phyloP scores from a whole-genome alignment of 2,329 filamentous ascomycete genomes.

The Calonectria montana region DNA sequence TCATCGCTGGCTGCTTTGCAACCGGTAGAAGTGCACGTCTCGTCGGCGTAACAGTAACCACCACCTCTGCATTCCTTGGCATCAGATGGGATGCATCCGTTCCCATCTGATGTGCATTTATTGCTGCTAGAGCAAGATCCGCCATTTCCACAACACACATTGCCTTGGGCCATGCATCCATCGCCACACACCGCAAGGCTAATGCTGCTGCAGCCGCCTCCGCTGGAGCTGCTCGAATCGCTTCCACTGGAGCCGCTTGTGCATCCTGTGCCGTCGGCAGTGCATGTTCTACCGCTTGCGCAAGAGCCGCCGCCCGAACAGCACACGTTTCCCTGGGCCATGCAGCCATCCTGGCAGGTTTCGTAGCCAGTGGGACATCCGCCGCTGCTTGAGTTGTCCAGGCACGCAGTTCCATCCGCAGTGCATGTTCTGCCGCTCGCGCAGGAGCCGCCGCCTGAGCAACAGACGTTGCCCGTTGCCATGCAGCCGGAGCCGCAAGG shows the following conservation, averaged over 20 bases:
- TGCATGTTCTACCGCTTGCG: constrained; percentile 3
- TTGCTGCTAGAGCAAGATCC: neutral
- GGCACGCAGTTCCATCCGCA: neutral
- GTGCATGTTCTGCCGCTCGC: constrained; percentile 1
- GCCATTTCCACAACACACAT: neutral
- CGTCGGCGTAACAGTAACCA: neutral
- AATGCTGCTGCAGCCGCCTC: neutral
- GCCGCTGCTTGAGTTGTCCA: neutral
- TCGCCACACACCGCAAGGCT: neutral
- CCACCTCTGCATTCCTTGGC: neutral
- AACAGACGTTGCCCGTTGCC: constrained; percentile 4
- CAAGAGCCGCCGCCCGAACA: neutral
- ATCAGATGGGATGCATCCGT: neutral
- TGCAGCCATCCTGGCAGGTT: neutral
- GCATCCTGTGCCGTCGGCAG: neutral
- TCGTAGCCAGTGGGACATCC: neutral
- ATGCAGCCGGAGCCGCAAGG: neutral
- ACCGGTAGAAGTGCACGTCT: neutral
- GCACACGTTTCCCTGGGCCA: constrained; percentile 1
- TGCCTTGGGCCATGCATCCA: neutral
- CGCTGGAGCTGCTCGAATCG: neutral
- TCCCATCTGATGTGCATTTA: neutral
- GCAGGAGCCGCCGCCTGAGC: neutral
- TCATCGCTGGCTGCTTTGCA: neutral
- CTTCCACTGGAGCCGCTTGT: neutral